Percentiles rank a stretch among this genome's conserved stretches.
phyloP scores from a whole-genome alignment of 768 basidiomycete genomes.

The Mycena leptocephala region DNA sequence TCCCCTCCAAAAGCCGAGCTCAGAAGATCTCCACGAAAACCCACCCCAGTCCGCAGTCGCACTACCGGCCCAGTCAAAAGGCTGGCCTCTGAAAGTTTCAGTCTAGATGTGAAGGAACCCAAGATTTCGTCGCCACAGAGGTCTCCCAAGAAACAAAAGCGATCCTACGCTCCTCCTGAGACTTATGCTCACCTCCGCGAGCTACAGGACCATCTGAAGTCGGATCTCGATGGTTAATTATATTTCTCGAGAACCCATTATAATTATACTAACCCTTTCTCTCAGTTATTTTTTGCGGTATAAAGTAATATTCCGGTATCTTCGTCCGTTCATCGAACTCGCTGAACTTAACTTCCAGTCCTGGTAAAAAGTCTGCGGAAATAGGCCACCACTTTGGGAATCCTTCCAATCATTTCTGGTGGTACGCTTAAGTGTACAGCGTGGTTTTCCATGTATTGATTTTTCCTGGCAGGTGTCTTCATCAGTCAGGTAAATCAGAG shows the following conservation, averaged over 20 bases:
- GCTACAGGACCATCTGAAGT: slow-evolving; percentile 68
- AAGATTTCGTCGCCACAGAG: background rate
- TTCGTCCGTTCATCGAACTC: background rate
- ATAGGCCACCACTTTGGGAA: slow-evolving; percentile 87
- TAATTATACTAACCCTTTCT: background rate
- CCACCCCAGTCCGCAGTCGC: background rate
- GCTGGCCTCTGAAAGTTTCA: background rate
- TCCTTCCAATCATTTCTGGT: slow-evolving; percentile 89
- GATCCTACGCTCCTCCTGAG: slow-evolving; percentile 67
- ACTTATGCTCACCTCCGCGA: slow-evolving; percentile 66
- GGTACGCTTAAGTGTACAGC: slow-evolving; percentile 8
- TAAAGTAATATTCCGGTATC: slow-evolving; percentile 70
- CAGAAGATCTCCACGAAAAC: slow-evolving; percentile 29
- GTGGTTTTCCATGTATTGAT: too few relatives aligned
- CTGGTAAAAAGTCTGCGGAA: slow-evolving; percentile 77
- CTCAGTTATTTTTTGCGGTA: slow-evolving; percentile 87
- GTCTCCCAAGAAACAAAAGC: slow-evolving; percentile 51
- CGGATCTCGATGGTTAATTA: slow-evolving; percentile 69
- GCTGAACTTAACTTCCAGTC: slow-evolving; percentile 55
- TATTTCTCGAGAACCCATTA: background rate
- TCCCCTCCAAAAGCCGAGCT: slow-evolving; percentile 9
- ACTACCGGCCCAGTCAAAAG: background rate
- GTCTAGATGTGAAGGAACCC: background rate
- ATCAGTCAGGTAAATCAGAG: slow-evolving; percentile 67
- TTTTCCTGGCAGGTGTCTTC: slow-evolving; percentile 59